Conservation (phyloP, 2,329 filamentous ascomycete genomes). For the Fusarium sp. region DNA sequence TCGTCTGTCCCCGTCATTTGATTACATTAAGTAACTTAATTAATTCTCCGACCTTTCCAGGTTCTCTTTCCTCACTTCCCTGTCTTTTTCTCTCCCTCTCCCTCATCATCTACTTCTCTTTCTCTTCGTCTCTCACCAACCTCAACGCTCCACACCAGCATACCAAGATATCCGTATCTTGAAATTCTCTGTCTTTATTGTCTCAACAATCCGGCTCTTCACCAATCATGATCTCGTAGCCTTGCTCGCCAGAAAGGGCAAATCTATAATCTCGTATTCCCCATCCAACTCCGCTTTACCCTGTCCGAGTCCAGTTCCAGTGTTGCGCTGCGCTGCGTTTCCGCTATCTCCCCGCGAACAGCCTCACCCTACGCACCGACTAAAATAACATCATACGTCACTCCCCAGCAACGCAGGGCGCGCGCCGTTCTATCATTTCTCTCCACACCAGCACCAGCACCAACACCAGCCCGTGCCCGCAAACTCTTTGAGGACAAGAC, state of each 20-base stretch:
- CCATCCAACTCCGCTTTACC: neutral
- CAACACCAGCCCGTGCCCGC: conserved; percentile 29
- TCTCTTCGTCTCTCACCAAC: conserved; percentile 2
- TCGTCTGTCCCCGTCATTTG: conserved; percentile 18
- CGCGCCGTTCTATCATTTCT: conserved; percentile 33
- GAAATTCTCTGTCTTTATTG: neutral
- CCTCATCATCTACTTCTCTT: neutral
- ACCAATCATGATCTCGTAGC: conserved; percentile 37
- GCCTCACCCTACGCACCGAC: conserved; percentile 39
- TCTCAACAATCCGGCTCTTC: conserved; percentile 8
- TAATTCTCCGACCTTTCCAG: conserved; percentile 20
- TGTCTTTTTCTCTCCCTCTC: neutral
- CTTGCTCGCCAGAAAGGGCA: conserved; percentile 25
- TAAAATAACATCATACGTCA: conserved; percentile 48
- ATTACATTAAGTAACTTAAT: conserved; percentile 6
- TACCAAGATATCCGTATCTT: conserved; percentile 21
- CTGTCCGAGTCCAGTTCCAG: neutral
- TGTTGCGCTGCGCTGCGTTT: conserved; percentile 8
- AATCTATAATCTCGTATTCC: conserved; percentile 19
- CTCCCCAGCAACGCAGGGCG: conserved; percentile 38
- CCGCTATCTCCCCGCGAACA: conserved; percentile 38
- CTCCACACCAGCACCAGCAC: conserved; percentile 19
- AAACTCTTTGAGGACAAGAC: conserved; percentile 29
- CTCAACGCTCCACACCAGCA: conserved; percentile 8
- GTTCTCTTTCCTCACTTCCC: neutral